Conservation (phyloP, 768 basidiomycete genomes). For the Rhodotorula toruloides region DNA sequence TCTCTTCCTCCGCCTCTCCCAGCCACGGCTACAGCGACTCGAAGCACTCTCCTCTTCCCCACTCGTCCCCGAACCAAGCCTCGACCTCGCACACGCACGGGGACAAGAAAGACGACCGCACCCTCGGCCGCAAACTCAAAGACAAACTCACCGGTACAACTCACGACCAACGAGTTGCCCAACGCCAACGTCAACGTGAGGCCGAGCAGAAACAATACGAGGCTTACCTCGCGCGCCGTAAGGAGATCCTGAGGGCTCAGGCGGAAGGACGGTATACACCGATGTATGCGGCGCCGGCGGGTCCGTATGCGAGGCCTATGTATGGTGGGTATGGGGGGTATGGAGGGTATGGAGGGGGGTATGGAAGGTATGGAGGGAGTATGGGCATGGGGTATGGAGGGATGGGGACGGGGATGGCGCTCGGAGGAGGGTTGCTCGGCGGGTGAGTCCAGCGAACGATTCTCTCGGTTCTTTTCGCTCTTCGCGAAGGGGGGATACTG, state of each 20-base stretch:
- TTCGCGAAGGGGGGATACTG: not conserved
- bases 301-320: conserved; percentile 4
- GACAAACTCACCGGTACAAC: conserved; percentile 37
- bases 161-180: conserved; percentile 28
- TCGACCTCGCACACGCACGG: not conserved
- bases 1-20: not conserved
- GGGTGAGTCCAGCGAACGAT: no score
- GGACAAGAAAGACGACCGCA: conserved; percentile 25
- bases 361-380: not conserved
- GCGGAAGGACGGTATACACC: conserved; percentile 3
- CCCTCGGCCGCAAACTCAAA: conserved; percentile 40
- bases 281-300: conserved; percentile 21
- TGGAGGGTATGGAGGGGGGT: conserved; percentile 5
- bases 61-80: no score
- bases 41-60: no score
- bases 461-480: not conserved
- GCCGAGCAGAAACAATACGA: conserved; percentile 22
- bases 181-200: conserved; percentile 25
- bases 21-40: not conserved
- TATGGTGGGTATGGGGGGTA: conserved; percentile 14
- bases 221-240: conserved; percentile 25
- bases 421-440: conserved; percentile 22
- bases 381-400: not conserved
- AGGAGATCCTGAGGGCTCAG: conserved; percentile 13
- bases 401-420: conserved; percentile 14